These are phyloP conservation scores for Kluyveromyces aestuarii DNA, from an alignment of 805 yeast genomes.

Conservation along the genomic window DNA sequence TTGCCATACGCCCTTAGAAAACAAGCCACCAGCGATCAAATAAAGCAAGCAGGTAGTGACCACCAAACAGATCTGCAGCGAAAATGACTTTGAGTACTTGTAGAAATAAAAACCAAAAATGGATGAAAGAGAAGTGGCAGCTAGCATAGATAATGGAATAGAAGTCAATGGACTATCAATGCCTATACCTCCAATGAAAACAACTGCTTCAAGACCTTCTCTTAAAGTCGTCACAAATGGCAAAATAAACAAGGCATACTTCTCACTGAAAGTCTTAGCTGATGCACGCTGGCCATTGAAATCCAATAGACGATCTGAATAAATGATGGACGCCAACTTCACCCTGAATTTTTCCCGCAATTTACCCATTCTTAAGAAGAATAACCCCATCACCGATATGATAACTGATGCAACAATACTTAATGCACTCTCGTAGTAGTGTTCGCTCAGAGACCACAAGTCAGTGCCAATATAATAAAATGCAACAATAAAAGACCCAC, in stretches of 20 bases:
- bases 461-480: conserved; percentile 77
- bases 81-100: conserved; percentile 68
- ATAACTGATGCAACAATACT: conserved; percentile 69
- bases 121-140: conserved; percentile 52
- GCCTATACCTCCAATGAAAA: conserved; percentile 84
- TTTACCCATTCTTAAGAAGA: conserved; percentile 70
- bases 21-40: conserved; percentile 76
- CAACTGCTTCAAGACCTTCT: conserved; percentile 89
- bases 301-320: conserved; percentile 22
- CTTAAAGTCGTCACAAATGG: conserved; percentile 83
- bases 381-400: conserved; percentile 80
- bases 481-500: conserved; percentile 56
- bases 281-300: conserved; percentile 14
- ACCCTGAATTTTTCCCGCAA: conserved; percentile 75
- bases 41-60: conserved; percentile 73
- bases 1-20: conserved; percentile 87
- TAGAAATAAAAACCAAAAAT: conserved; percentile 60
- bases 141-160: conserved; percentile 52
- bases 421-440: conserved; percentile 82
- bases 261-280: conserved; percentile 36
- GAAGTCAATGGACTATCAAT: conserved; percentile 59
- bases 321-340: conserved; percentile 40
- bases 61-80: conserved; percentile 66
- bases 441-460: conserved; percentile 80
- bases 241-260: conserved; percentile 62